A percentile compares a stretch with the other conserved stretches of the same genome.
Conservation (phyloP, 257 asterid species). For the Prunella vulgaris region DNA sequence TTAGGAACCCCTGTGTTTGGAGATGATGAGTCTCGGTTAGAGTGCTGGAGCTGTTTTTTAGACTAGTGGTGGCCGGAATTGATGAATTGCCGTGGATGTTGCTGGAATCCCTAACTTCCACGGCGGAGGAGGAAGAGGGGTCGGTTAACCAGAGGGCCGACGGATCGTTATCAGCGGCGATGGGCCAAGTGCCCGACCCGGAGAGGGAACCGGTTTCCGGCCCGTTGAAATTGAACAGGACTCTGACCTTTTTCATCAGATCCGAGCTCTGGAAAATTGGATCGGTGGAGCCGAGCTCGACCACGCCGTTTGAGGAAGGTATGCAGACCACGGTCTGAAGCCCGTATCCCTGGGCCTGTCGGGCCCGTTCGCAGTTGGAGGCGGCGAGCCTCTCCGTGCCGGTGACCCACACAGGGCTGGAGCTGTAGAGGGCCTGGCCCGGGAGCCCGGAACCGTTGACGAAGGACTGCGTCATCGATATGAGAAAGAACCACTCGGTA, state of each 20-base stretch:
- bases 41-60: conserved; percentile 36
- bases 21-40: conserved; percentile 41
- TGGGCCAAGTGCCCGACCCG: conserved; percentile 54
- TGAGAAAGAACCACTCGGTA: conserved; percentile 82
- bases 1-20: conserved; percentile 34
- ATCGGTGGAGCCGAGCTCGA: conserved; percentile 83
- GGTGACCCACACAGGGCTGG: conserved; percentile 69
- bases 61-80: conserved; percentile 20
- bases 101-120: conserved; percentile 28
- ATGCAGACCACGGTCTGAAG: conserved; percentile 70
- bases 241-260: conserved; percentile 70
- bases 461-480: conserved; percentile 81
- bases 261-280: conserved; percentile 61
- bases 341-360: conserved; percentile 63
- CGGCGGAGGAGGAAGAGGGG: conserved; percentile 32
- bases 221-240: conserved; percentile 54
- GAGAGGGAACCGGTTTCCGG: conserved; percentile 41
- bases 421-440: conserved; percentile 66
- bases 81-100: conserved; percentile 12
- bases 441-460: conserved; percentile 67
- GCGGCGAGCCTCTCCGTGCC: conserved; percentile 47
- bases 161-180: conserved; percentile 49
- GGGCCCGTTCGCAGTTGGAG: conserved; percentile 67
- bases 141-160: conserved; percentile 63
- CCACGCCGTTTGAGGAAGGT: conserved; percentile 75